A percentile compares a stretch with the other conserved stretches of the same genome.
phyloP scores from a whole-genome alignment of 108 stramenopile species.

The Pseudonitzschia multiseries region DNA sequence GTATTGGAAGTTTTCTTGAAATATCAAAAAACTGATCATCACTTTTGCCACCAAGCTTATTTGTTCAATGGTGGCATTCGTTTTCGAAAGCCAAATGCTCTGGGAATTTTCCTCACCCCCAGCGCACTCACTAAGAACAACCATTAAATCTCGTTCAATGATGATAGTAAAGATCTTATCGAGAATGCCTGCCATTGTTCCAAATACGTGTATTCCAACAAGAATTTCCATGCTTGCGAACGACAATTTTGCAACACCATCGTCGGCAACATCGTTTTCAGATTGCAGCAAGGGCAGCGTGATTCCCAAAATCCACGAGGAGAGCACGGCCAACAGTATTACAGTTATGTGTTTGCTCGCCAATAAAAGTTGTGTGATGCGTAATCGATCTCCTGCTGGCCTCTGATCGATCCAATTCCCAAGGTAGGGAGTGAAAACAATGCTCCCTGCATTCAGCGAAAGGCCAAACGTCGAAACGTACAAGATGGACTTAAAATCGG shows the following conservation, averaged over 20 bases:
- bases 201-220: slow-evolving; percentile 41
- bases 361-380: not conserved
- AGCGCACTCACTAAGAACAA: slow-evolving; percentile 29
- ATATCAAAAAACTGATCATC: slow-evolving; percentile 1
- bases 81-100: slow-evolving; percentile 32
- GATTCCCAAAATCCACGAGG: not conserved
- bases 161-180: slow-evolving; percentile 33
- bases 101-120: not conserved
- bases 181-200: slow-evolving; percentile 33
- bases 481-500: slow-evolving; percentile 32
- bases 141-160: slow-evolving; percentile 50
- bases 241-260: not conserved
- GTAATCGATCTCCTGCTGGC: not conserved
- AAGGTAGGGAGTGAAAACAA: not conserved
- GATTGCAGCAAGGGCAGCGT: not conserved
- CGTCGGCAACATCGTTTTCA: not conserved
- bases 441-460: slow-evolving; percentile 16
- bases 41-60: slow-evolving; percentile 40
- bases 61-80: slow-evolving; percentile 47
- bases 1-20: not conserved
- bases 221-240: not conserved
- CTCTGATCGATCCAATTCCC: not conserved
- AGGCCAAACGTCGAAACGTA: slow-evolving; percentile 43
- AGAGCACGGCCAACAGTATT: not conserved
- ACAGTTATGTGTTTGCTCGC: not conserved